Evolutionary conservation across 441 rosid species (phyloP), one percentile per base, ranked within the genome.

Genomic region (Erodium texanum): DNA sequence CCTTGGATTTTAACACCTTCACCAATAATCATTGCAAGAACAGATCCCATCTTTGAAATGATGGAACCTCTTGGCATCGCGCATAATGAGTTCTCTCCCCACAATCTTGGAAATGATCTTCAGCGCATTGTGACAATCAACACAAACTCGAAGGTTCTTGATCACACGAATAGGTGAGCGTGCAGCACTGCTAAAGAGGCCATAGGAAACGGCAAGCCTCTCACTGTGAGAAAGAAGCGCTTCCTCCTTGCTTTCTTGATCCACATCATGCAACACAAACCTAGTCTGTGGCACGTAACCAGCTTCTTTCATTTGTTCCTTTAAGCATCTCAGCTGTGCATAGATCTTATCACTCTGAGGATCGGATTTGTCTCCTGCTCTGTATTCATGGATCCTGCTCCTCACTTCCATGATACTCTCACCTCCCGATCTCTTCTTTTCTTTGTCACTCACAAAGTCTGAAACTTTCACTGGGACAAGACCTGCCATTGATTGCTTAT

Each of bases 1-100:
- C 27, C 63, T 59, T 59, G 29, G 15, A 59, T 59, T 22, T 52
- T 11, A 52, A 23, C 1, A 12, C 63, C 63, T 22, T 93, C 90
- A 93, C 98, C 98, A 93, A 77, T 85, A 90, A 76, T 93, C 93
- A 5, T 75, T 72, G 74, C 93, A 89, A 32, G 80, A 78, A 71
- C 98, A 93, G 23, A 18, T 45, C 3, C 98, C 96, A 3, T 89
- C 80, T 73, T 79, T 82, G 68, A 90, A 65, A 68, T 87, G 97
- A 76, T 87, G 97, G 77, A 93, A 93, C 71, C 96, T 86, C 89
- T 93, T 93, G 10, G 78, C 74, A 72, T 93, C 97, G 45, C 96
- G 83, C 87, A 83, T 86, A 48, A 77, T 27, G 59, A 89, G 78
- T 70, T 50, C 74, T 74, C 99, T 85, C 34, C 97, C 99, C 24